Conservation (phyloP, 257 asterid species). For the Solanum gandarillasii region DNA sequence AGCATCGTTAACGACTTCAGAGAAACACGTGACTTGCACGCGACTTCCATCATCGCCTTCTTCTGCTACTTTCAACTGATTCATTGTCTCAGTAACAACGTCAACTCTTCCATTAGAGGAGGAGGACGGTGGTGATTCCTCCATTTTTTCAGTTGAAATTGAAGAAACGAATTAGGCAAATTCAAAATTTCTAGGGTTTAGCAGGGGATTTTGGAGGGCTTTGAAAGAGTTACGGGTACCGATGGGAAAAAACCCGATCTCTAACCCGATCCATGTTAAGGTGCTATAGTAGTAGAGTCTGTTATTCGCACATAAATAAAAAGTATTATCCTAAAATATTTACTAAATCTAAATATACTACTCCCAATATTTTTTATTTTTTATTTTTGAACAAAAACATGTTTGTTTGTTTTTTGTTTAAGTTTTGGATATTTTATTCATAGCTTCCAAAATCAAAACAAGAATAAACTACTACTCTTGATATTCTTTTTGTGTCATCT, state of each 20-base stretch:
- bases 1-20: constrained; percentile 51
- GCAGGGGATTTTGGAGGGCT: neutral
- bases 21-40: constrained; percentile 56
- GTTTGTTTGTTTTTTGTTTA: no score
- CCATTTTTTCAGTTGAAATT: neutral
- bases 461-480: no score
- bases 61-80: constrained; percentile 12
- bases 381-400: no score
- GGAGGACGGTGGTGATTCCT: neutral
- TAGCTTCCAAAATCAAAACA: no score
- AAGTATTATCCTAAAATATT: no score
- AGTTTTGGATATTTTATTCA: no score
- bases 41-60: constrained; percentile 10
- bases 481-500: no score
- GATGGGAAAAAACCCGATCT: neutral
- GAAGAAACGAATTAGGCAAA: neutral
- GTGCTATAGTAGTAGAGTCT: neutral
- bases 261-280: neutral
- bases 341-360: no score
- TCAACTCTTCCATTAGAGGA: neutral
- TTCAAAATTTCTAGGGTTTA: neutral
- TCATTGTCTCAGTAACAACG: neutral
- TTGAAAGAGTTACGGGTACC: neutral
- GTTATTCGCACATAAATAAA: no score
- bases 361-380: no score